Conservation (phyloP, 768 basidiomycete species). For the Lentinula lateritia region DNA sequence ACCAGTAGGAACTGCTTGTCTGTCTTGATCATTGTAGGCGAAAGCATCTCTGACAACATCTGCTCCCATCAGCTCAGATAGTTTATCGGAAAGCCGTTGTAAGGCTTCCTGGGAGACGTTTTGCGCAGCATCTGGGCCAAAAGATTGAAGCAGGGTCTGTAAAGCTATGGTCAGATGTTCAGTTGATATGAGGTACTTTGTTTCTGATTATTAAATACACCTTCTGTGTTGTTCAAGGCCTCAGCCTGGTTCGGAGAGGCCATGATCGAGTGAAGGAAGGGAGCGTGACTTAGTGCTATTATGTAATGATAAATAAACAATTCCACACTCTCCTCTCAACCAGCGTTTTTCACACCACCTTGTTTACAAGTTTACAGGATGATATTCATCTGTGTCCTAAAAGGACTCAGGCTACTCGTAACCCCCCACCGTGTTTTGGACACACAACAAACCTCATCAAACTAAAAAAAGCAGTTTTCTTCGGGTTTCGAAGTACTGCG, state of each 20-base stretch:
- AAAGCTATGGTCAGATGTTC: conserved; percentile 24
- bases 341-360: too few relatives aligned
- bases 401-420: too few relatives aligned
- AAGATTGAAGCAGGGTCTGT: conserved; percentile 33
- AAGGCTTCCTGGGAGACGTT: conserved; percentile 41
- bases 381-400: too few relatives aligned
- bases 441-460: too few relatives aligned
- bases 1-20: conserved; percentile 23
- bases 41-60: conserved; percentile 26
- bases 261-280: neutral
- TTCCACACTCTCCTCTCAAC: too few relatives aligned
- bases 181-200: conserved; percentile 8
- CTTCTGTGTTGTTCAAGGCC: neutral
- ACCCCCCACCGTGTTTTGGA: too few relatives aligned
- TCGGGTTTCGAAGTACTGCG: too few relatives aligned
- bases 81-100: conserved; percentile 50
- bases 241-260: neutral
- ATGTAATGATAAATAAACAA: too few relatives aligned
- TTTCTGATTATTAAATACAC: neutral
- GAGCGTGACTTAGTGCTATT: too few relatives aligned
- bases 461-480: too few relatives aligned
- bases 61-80: conserved; percentile 51
- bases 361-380: too few relatives aligned
- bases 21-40: conserved; percentile 17
- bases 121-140: conserved; percentile 25